These are phyloP conservation scores for Arthrobotrys sphaeroides DNA, from an alignment of 2,329 filamentous ascomycete species.

Conservation along the genomic window DNA sequence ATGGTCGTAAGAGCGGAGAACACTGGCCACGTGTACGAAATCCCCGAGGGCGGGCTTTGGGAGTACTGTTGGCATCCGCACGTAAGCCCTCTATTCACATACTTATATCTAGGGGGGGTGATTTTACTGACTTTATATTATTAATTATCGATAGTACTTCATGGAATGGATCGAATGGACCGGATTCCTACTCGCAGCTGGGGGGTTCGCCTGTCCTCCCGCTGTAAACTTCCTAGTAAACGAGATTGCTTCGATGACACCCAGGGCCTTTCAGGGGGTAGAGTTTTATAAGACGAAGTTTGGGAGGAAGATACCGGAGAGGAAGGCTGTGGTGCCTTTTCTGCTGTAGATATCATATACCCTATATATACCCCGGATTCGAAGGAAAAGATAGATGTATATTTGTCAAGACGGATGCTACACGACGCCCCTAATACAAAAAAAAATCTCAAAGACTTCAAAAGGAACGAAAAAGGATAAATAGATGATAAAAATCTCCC, in stretches of 20 bases:
- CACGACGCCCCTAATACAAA: no score
- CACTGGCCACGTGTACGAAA: constrained; percentile 59
- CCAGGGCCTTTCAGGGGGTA: constrained; percentile 80
- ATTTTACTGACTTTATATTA: neutral
- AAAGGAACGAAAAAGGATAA: no score
- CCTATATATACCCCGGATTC: neutral
- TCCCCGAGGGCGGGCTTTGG: constrained; percentile 86
- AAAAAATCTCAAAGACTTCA: no score
- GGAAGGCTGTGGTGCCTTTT: constrained; percentile 57
- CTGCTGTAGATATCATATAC: constrained; percentile 29
- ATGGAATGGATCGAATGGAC: constrained; percentile 96
- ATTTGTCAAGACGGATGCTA: no score
- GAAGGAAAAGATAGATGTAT: neutral
- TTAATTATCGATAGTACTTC: constrained; percentile 69
- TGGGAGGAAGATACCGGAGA: constrained; percentile 72
- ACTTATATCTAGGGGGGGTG: neutral
- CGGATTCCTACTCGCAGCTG: constrained; percentile 82
- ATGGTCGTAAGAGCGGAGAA: constrained; percentile 52
- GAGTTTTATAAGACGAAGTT: constrained; percentile 90
- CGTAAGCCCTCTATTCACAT: no score
- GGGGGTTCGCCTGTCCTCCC: constrained; percentile 70
- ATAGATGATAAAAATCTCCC: no score
- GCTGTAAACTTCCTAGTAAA: constrained; percentile 85
- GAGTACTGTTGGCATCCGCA: constrained; percentile 85
- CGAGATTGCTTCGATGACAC: constrained; percentile 88